phyloP scores from a whole-genome alignment of 805 yeast species.

The Candida anglica region DNA sequence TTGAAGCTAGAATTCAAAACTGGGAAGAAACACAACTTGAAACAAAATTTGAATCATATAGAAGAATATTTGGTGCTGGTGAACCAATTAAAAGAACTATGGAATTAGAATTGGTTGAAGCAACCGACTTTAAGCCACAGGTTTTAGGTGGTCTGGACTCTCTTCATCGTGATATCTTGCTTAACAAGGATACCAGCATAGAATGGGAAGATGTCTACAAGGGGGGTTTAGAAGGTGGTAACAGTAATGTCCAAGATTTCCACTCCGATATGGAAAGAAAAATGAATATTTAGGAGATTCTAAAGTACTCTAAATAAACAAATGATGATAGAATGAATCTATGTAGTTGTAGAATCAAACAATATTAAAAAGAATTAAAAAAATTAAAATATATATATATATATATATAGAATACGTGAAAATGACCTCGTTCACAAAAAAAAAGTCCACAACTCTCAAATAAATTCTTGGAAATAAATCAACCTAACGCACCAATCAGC shows the following conservation, averaged over 20 bases:
- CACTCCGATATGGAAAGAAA: slow-evolving; percentile 71
- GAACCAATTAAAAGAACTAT: slow-evolving; percentile 89
- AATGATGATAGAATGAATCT: not conserved
- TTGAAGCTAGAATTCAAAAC: slow-evolving; percentile 66
- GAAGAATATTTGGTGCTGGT: slow-evolving; percentile 86
- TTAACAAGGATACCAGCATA: slow-evolving; percentile 69
- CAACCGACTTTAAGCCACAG: slow-evolving; percentile 66
- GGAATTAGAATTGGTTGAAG: slow-evolving; percentile 75
- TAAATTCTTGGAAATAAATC: no score
- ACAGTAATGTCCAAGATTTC: slow-evolving; percentile 44
- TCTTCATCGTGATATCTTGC: slow-evolving; percentile 72
- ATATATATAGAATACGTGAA: no score
- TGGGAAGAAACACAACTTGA: slow-evolving; percentile 81
- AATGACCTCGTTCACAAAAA: no score
- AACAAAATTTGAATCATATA: slow-evolving; percentile 68
- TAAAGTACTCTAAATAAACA: no score
- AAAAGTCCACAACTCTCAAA: no score
- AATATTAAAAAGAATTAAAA: no score
- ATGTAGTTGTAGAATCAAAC: not conserved
- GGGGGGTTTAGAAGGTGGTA: slow-evolving; percentile 44
- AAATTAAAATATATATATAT: no score
- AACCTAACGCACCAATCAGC: no score
- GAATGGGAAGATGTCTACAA: slow-evolving; percentile 95
- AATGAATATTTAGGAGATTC: slow-evolving; percentile 42
- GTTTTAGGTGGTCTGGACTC: slow-evolving; percentile 55